These are phyloP conservation scores for Agapanthus africanus DNA, from an alignment of 106 monocot species.

Conservation along the genomic window DNA sequence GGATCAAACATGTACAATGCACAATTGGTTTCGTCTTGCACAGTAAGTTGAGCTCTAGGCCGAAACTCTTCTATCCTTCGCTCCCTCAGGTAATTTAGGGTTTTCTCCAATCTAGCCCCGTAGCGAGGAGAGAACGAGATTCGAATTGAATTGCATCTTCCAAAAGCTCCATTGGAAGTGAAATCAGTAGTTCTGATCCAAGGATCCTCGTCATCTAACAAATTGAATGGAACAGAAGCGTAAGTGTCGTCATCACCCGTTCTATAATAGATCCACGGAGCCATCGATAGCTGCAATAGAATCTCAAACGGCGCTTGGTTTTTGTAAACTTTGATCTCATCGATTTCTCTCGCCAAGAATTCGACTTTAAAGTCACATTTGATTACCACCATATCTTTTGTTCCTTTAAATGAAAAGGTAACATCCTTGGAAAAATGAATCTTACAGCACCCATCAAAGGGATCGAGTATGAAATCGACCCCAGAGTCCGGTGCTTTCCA, in stretches of 20 bases:
- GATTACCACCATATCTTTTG: slow-evolving; percentile 15
- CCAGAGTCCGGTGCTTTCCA: slow-evolving; percentile 49
- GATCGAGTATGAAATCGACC: slow-evolving; percentile 65
- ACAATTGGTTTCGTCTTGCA: slow-evolving; percentile 36
- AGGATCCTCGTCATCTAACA: slow-evolving; percentile 77
- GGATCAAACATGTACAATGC: slow-evolving; percentile 16
- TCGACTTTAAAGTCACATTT: slow-evolving; percentile 66
- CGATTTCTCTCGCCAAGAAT: slow-evolving; percentile 56
- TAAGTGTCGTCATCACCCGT: slow-evolving; percentile 72
- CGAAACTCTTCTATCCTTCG: slow-evolving; percentile 21
- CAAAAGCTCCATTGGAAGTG: slow-evolving; percentile 40
- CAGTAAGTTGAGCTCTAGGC: slow-evolving; percentile 9
- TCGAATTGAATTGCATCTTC: slow-evolving; percentile 42
- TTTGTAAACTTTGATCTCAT: slow-evolving; percentile 36
- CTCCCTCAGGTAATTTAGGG: slow-evolving; percentile 43
- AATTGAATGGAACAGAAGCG: slow-evolving; percentile 29
- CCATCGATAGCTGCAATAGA: slow-evolving; percentile 31
- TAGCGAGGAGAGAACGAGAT: slow-evolving; percentile 54
- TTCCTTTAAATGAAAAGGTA: slow-evolving; percentile 43
- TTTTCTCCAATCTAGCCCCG: slow-evolving; percentile 37
- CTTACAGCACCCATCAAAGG: slow-evolving; percentile 51
- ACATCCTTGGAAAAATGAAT: slow-evolving; percentile 42
- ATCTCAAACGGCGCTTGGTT: slow-evolving; percentile 32
- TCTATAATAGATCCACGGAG: slow-evolving; percentile 57
- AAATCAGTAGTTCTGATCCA: slow-evolving; percentile 85